phyloP scores from a whole-genome alignment of 108 stramenopile genomes.

The Seminavis robusta region DNA sequence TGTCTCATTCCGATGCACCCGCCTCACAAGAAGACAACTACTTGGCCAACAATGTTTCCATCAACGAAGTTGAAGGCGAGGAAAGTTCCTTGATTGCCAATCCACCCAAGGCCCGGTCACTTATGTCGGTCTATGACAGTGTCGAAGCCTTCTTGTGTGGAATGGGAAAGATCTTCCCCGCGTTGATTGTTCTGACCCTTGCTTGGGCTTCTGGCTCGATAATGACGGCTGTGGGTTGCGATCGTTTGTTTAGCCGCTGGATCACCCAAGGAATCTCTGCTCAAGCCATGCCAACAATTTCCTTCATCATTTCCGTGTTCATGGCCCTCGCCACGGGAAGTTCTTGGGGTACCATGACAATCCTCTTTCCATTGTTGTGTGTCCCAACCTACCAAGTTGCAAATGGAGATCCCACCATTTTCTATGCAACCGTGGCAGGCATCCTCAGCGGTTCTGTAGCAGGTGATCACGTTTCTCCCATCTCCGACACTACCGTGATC shows the following conservation, averaged over 20 bases:
- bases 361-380: constrained; percentile 63
- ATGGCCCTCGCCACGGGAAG: constrained; percentile 71
- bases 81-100: no score
- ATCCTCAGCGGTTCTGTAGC: constrained; percentile 61
- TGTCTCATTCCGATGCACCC: no score
- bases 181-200: constrained; percentile 47
- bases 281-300: constrained; percentile 45
- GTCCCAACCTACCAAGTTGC: constrained; percentile 52
- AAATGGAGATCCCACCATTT: constrained; percentile 40
- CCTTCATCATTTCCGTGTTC: constrained; percentile 54
- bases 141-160: constrained; percentile 52
- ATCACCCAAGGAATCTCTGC: constrained; percentile 35
- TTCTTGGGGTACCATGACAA: constrained; percentile 75
- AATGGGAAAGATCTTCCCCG: constrained; percentile 54
- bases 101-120: constrained; percentile 18
- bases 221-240: constrained; percentile 53
- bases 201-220: constrained; percentile 68
- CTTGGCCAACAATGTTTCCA: no score
- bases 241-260: constrained; percentile 53
- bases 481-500: constrained; percentile 76
- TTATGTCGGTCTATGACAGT: constrained; percentile 43
- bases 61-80: neutral
- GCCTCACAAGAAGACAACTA: no score
- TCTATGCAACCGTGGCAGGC: constrained; percentile 51
- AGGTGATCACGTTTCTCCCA: constrained; percentile 72